Conservation (phyloP, 345 rosid genomes). For the Pistacia vera region DNA sequence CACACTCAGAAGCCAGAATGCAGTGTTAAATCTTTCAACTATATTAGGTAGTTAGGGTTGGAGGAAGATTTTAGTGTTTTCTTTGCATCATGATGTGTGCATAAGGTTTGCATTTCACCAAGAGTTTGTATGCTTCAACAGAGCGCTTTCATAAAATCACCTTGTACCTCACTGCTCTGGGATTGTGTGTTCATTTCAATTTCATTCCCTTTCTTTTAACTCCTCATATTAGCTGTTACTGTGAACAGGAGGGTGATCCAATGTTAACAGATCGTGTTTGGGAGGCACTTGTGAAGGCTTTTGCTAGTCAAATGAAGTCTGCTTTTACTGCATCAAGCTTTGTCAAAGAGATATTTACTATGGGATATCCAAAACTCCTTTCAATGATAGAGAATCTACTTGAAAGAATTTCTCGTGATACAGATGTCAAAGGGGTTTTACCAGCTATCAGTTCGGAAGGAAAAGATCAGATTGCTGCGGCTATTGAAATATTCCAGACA, state of each 20-base stretch:
- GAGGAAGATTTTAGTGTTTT: too few relatives aligned
- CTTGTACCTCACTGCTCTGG: background rate
- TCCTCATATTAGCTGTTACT: constrained; percentile 31
- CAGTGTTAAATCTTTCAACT: too few relatives aligned
- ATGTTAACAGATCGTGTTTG: constrained; percentile 89
- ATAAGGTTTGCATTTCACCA: too few relatives aligned
- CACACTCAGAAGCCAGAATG: too few relatives aligned
- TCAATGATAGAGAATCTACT: constrained; percentile 83
- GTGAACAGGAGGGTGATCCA: constrained; percentile 73
- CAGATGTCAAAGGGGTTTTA: constrained; percentile 88
- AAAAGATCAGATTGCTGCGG: constrained; percentile 75
- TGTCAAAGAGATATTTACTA: constrained; percentile 90
- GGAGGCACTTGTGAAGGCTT: constrained; percentile 94
- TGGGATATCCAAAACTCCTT: constrained; percentile 91
- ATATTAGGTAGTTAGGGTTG: too few relatives aligned
- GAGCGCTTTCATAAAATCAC: background rate
- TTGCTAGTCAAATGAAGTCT: constrained; percentile 92
- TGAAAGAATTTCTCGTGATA: constrained; percentile 78
- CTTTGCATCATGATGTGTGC: too few relatives aligned
- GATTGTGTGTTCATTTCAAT: constrained; percentile 7
- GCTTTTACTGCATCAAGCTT: constrained; percentile 97
- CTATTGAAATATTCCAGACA: constrained; percentile 88
- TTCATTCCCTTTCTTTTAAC: constrained; percentile 12
- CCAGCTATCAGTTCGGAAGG: constrained; percentile 81
- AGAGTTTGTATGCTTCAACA: too few relatives aligned